Evolutionary conservation across 306 rosid species (phyloP).

Genomic region (Quillaja saponaria): DNA sequence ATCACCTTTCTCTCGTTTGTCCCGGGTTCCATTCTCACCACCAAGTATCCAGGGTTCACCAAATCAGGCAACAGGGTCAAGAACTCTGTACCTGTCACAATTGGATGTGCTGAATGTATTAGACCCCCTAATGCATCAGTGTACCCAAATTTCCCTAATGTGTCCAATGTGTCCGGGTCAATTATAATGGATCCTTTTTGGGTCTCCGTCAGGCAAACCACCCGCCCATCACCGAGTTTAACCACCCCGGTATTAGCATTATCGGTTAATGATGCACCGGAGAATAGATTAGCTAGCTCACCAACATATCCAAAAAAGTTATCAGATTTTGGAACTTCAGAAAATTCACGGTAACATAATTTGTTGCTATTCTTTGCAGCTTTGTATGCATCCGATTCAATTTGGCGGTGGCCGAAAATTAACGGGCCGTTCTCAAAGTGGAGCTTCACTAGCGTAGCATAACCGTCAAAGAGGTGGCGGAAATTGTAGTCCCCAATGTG

Average conservation of each 20-base stretch:
- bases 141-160: conserved; percentile 69
- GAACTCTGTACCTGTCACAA: conserved; percentile 76
- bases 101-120: conserved; percentile 89
- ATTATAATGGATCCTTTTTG: conserved; percentile 83
- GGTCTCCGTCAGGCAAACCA: conserved; percentile 87
- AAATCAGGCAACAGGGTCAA: conserved; percentile 77
- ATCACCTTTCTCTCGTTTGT: conserved; percentile 74
- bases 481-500: conserved; percentile 77
- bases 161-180: conserved; percentile 70
- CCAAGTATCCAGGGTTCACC: conserved; percentile 73
- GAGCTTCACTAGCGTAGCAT: conserved; percentile 76
- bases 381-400: conserved; percentile 73
- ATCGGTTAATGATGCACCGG: conserved; percentile 81
- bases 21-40: conserved; percentile 72
- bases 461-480: conserved; percentile 93
- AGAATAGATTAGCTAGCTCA: conserved; percentile 71
- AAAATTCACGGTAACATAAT: conserved; percentile 85
- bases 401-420: conserved; percentile 70
- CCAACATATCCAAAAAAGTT: conserved; percentile 69
- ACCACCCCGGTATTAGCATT: conserved; percentile 91
- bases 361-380: conserved; percentile 73
- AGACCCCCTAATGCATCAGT: conserved; percentile 78
- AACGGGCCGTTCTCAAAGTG: conserved; percentile 57
- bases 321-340: conserved; percentile 72
- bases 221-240: conserved; percentile 78